Percentiles rank a stretch among this genome's conserved stretches.
Evolutionary conservation across 1,284 basidiomycete genomes (phyloP).

Genomic region (Austroboletus niveus): DNA sequence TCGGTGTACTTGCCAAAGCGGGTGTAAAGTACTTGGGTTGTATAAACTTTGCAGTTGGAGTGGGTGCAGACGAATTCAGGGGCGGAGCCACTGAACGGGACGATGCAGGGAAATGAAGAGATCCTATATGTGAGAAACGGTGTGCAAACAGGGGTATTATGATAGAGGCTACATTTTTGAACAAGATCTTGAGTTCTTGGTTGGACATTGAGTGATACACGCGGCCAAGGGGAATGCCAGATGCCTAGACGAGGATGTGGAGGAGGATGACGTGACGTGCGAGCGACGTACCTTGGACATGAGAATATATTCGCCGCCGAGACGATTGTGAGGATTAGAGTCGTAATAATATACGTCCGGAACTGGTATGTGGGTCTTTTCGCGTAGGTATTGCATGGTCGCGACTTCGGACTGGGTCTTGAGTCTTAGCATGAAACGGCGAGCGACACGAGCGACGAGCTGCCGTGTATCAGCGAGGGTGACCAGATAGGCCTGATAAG

Average conservation of each 20-base stretch:
- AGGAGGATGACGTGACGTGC: not conserved
- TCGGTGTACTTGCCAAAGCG: conserved; percentile 5
- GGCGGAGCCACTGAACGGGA: conserved; percentile 29
- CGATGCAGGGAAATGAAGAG: conserved; percentile 61
- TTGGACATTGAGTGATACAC: conserved; percentile 69
- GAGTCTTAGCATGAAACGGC: conserved; percentile 76
- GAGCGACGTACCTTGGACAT: conserved; percentile 71
- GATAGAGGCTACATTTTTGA: conserved; percentile 63
- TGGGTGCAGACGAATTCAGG: conserved; percentile 21
- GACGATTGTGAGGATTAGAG: conserved; percentile 75
- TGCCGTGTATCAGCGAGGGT: conserved; percentile 60
- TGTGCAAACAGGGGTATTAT: conserved; percentile 72
- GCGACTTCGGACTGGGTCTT: conserved; percentile 84
- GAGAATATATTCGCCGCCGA: conserved; percentile 79
- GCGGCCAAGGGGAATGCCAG: conserved; percentile 62
- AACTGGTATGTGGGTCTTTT: conserved; percentile 66
- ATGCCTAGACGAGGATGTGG: conserved; percentile 47
- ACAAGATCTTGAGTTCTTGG: conserved; percentile 55
- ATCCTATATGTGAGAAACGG: conserved; percentile 70
- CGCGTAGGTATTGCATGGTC: conserved; percentile 71
- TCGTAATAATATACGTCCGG: conserved; percentile 73
- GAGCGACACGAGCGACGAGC: conserved; percentile 73
- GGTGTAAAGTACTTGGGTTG: conserved; percentile 21
- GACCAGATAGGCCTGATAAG: conserved; percentile 66
- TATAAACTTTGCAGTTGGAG: conserved; percentile 30